Conservation (phyloP, 129 eudicot genomes). For the sunflower (Helianthus annuus) region DNA sequence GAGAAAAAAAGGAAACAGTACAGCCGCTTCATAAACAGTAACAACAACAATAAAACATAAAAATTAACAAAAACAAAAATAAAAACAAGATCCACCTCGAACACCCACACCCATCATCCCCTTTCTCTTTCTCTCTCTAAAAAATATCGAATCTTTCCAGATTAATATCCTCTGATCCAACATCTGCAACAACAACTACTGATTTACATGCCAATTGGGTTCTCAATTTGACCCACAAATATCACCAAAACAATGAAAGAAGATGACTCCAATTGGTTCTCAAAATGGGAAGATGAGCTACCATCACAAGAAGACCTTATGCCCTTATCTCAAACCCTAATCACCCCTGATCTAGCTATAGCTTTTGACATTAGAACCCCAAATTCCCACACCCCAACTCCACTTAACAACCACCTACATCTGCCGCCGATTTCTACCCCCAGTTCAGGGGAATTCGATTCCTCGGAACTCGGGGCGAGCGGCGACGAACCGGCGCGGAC, state of each 20-base stretch:
- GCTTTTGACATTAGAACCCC: constrained; percentile 62
- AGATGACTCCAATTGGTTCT: constrained; percentile 87
- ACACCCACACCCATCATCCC: constrained; percentile 47
- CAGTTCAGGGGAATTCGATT: constrained; percentile 66
- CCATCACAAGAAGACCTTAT: constrained; percentile 77
- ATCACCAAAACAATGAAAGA: constrained; percentile 49
- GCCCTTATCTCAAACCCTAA: constrained; percentile 76
- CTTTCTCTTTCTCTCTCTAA: constrained; percentile 19
- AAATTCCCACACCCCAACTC: constrained; percentile 25
- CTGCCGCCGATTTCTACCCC: constrained; percentile 42
- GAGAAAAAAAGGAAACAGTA: neutral
- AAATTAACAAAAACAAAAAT: constrained; percentile 21
- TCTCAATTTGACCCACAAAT: neutral
- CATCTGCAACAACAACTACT: constrained; percentile 1
- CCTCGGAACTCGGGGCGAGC: constrained; percentile 55
- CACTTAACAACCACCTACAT: constrained; percentile 13
- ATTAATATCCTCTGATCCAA: constrained; percentile 29
- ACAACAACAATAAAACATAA: constrained; percentile 42
- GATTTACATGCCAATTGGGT: constrained; percentile 19
- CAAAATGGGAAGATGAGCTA: constrained; percentile 75
- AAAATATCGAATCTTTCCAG: constrained; percentile 39
- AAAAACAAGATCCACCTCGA: constrained; percentile 96
- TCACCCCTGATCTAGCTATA: constrained; percentile 72
- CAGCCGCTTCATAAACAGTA: constrained; percentile 47
- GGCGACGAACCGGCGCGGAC: constrained; percentile 87